Evolutionary conservation across 371 early-diverging fungal genomes (phyloP).

Genomic region (Batkoa obscura): DNA sequence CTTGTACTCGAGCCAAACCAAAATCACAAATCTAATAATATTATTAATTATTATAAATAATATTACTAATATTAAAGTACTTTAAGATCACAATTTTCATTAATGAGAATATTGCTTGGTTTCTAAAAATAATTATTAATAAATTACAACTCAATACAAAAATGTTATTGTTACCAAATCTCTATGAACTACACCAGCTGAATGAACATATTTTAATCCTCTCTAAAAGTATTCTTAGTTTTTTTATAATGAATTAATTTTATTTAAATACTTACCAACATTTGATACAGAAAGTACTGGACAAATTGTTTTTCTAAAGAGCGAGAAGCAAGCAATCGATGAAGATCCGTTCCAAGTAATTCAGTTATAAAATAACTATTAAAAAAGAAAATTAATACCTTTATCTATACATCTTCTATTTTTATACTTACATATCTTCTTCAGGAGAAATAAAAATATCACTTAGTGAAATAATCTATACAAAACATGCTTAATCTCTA

Average conservation of each 20-base stretch:
- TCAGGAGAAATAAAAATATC: slow-evolving; percentile 82
- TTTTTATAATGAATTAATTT: too few species aligned
- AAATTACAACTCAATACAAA: too few species aligned
- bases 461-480: slow-evolving; percentile 55
- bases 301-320: slow-evolving; percentile 91
- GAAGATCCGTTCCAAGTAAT: slow-evolving; percentile 97
- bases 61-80: slow-evolving; percentile 18
- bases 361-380: too few species aligned
- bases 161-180: too few species aligned
- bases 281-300: slow-evolving; percentile 96
- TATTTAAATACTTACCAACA: too few species aligned
- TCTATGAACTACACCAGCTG: slow-evolving; percentile 92
- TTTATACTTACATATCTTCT: slow-evolving; percentile 79
- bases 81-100: slow-evolving; percentile 94
- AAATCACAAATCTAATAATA: slow-evolving; percentile 66
- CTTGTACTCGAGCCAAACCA: slow-evolving; percentile 76
- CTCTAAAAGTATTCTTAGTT: too few species aligned
- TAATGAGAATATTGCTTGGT: slow-evolving; percentile 87
- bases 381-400: too few species aligned
- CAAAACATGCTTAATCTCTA: too few species aligned
- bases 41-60: background rate
- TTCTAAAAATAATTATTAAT: too few species aligned
- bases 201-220: slow-evolving; percentile 94
- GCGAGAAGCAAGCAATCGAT: slow-evolving; percentile 95
- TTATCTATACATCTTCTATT: too few species aligned